Percentiles rank a stretch among this genome's conserved stretches.
Conservation (phyloP, 192 early-diverging fungal species). For the Entomortierella chlamydospora region DNA sequence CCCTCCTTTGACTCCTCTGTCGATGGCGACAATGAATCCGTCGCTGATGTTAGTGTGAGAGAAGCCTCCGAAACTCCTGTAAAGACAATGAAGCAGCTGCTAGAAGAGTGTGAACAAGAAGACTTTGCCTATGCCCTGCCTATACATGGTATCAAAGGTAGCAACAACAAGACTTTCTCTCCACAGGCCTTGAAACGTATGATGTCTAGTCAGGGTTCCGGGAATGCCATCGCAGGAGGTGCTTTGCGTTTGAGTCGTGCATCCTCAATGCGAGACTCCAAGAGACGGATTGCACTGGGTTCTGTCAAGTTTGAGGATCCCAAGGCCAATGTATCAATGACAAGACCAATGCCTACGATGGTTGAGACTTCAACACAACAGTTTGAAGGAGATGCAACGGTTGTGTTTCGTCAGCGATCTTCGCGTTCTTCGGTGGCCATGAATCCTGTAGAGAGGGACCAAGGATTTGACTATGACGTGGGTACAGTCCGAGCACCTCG, state of each 20-base stretch:
- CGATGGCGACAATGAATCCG: not conserved
- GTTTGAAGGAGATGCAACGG: slow-evolving; percentile 22
- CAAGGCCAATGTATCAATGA: not conserved
- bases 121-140: slow-evolving; percentile 5
- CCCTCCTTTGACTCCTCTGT: not conserved
- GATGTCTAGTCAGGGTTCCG: slow-evolving; percentile 7
- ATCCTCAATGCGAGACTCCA: slow-evolving; percentile 42
- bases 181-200: slow-evolving; percentile 8
- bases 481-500: slow-evolving; percentile 33
- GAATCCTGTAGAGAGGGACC: not conserved
- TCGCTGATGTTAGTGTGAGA: no score
- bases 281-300: slow-evolving; percentile 24
- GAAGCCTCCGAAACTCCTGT: not conserved
- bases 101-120: slow-evolving; percentile 35
- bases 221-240: not conserved
- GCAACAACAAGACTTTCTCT: slow-evolving; percentile 40
- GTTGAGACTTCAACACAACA: not conserved
- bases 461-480: slow-evolving; percentile 10
- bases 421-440: not conserved
- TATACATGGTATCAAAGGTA: not conserved
- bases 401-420: slow-evolving; percentile 14
- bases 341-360: not conserved
- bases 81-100: slow-evolving; percentile 36
- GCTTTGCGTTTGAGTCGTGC: slow-evolving; percentile 33
- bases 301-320: slow-evolving; percentile 26